Conservation (phyloP, 495 filamentous ascomycete species). For the Aeminium ludgeri region DNA sequence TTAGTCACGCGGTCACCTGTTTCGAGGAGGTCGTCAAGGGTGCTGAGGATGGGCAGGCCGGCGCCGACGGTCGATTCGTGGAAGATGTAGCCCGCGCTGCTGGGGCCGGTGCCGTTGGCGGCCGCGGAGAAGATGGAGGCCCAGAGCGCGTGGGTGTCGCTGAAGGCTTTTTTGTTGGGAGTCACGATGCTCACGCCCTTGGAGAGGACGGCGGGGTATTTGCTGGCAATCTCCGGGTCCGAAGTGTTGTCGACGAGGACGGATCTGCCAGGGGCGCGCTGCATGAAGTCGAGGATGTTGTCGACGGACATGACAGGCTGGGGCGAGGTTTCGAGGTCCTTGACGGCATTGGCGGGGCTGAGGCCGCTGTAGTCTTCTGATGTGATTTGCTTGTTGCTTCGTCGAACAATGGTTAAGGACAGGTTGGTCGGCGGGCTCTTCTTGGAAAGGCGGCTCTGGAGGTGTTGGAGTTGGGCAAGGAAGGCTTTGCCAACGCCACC, state of each 20-base stretch:
- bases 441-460: slow-evolving; percentile 34
- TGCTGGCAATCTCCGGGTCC: slow-evolving; percentile 56
- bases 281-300: slow-evolving; percentile 55
- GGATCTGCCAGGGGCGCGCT: slow-evolving; percentile 48
- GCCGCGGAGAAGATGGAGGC: slow-evolving; percentile 56
- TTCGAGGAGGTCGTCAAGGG: slow-evolving; percentile 70
- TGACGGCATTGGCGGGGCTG: slow-evolving; percentile 19
- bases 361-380: slow-evolving; percentile 36
- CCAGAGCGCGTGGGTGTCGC: slow-evolving; percentile 57
- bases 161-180: slow-evolving; percentile 96
- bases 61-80: slow-evolving; percentile 90
- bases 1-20: slow-evolving; percentile 75
- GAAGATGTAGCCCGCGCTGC: slow-evolving; percentile 57
- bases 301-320: slow-evolving; percentile 42
- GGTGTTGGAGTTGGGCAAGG: slow-evolving; percentile 54
- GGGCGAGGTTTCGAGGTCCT: slow-evolving; percentile 33
- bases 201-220: slow-evolving; percentile 61
- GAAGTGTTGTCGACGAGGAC: slow-evolving; percentile 91
- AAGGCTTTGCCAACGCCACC: slow-evolving; percentile 89
- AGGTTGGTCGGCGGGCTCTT: slow-evolving; percentile 36
- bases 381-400: slow-evolving; percentile 61
- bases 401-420: slow-evolving; percentile 61
- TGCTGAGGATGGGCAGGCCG: slow-evolving; percentile 79
- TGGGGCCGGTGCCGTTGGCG: slow-evolving; percentile 20
- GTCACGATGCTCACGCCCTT: slow-evolving; percentile 79